Conservation (phyloP, 371 early-diverging fungal species). For the Chytridium lagenaria region DNA sequence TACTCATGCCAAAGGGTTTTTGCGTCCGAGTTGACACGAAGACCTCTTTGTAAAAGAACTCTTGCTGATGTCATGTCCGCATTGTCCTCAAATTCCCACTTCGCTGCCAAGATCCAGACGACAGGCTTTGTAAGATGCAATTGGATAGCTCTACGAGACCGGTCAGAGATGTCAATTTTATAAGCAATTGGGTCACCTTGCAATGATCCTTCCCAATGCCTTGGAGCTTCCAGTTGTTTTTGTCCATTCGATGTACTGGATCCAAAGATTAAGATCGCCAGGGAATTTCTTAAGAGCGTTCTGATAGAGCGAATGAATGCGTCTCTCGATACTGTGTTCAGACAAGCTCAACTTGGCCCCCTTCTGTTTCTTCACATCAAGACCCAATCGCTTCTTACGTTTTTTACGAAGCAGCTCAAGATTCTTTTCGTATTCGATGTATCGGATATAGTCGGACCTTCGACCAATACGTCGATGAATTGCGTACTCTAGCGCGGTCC, state of each 20-base stretch:
- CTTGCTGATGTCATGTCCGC: slow-evolving; percentile 82
- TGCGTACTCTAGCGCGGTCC: slow-evolving; percentile 87
- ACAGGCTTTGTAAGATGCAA: slow-evolving; percentile 79
- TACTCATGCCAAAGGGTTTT: slow-evolving; percentile 88
- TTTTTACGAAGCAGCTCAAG: slow-evolving; percentile 83
- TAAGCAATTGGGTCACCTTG: slow-evolving; percentile 60
- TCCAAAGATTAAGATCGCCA: slow-evolving; percentile 85
- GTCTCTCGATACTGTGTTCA: slow-evolving; percentile 67
- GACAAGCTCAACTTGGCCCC: slow-evolving; percentile 45
- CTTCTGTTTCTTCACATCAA: slow-evolving; percentile 39
- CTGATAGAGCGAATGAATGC: slow-evolving; percentile 80
- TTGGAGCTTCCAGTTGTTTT: slow-evolving; percentile 64
- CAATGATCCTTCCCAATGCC: slow-evolving; percentile 75
- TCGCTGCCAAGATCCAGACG: slow-evolving; percentile 91
- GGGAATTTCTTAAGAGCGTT: slow-evolving; percentile 80
- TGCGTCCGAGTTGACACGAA: slow-evolving; percentile 80
- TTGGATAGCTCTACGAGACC: slow-evolving; percentile 72
- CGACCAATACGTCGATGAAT: slow-evolving; percentile 76
- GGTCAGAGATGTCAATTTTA: neutral
- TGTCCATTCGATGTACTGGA: slow-evolving; percentile 88
- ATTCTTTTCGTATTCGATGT: slow-evolving; percentile 93
- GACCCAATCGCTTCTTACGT: slow-evolving; percentile 72
- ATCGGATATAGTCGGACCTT: slow-evolving; percentile 83
- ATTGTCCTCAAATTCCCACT: slow-evolving; percentile 87
- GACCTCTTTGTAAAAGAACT: slow-evolving; percentile 82